These are phyloP conservation scores for Colletotrichum higginsianum DNA, from an alignment of 2,329 filamentous ascomycete species.

Conservation along the genomic window DNA sequence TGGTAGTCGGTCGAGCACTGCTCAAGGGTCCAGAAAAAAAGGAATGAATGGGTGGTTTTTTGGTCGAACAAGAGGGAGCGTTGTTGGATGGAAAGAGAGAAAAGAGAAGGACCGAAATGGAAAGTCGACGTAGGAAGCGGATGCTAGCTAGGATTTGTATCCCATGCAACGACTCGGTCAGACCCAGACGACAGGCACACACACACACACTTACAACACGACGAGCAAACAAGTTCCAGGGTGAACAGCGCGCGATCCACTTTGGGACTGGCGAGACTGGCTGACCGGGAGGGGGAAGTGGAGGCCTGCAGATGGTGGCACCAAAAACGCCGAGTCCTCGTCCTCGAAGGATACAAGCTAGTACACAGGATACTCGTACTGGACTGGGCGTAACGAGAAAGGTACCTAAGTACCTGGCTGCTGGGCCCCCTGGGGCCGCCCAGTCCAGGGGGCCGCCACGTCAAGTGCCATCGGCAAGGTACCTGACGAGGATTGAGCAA, in stretches of 20 bases:
- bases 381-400: too few species aligned
- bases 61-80: conserved; percentile 41
- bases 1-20: conserved; percentile 41
- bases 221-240: background rate
- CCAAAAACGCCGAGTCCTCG: conserved; percentile 5
- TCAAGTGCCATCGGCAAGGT: conserved; percentile 10
- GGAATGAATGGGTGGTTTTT: conserved; percentile 34
- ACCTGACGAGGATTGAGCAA: conserved; percentile 22
- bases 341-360: conserved; percentile 8
- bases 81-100: conserved; percentile 34
- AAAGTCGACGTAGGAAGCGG: conserved; percentile 24
- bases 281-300: conserved; percentile 27
- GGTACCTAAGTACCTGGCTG: too few species aligned
- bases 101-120: conserved; percentile 12
- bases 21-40: conserved; percentile 36
- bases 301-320: conserved; percentile 23
- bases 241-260: conserved; percentile 21
- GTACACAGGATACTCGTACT: background rate
- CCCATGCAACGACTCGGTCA: conserved; percentile 15
- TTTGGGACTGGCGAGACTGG: conserved; percentile 39
- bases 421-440: background rate
- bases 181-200: background rate
- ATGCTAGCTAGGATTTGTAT: conserved; percentile 40
- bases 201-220: conserved; percentile 9
- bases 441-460: background rate